These are phyloP conservation scores for Mycena metata DNA, from an alignment of 768 basidiomycete species.

Conservation along the genomic window DNA sequence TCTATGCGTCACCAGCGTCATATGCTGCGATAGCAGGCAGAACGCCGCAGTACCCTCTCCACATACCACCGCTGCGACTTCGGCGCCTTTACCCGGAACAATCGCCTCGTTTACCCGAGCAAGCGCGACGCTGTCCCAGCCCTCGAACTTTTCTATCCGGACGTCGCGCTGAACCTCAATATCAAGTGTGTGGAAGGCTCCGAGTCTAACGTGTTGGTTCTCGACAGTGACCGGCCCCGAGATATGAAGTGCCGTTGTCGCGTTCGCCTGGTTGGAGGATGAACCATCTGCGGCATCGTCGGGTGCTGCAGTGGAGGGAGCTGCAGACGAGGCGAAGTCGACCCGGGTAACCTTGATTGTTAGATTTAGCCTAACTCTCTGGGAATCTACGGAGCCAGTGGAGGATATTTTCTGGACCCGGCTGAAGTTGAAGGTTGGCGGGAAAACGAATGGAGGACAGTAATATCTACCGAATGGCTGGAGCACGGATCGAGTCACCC, in stretches of 20 bases:
- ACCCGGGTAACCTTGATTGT: conserved; percentile 86
- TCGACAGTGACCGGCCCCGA: conserved; percentile 89
- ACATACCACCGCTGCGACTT: conserved; percentile 95
- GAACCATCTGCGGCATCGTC: conserved; percentile 54
- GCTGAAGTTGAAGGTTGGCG: conserved; percentile 52
- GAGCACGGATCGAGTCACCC: conserved; percentile 88
- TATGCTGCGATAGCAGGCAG: conserved; percentile 95
- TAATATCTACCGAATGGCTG: conserved; percentile 78
- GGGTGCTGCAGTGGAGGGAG: conserved; percentile 62
- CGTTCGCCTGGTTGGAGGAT: conserved; percentile 46
- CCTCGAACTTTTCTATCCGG: conserved; percentile 85
- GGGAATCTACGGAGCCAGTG: conserved; percentile 95
- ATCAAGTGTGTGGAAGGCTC: conserved; percentile 95
- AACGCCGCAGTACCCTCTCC: conserved; percentile 97
- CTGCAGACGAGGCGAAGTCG: conserved; percentile 82
- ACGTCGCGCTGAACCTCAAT: conserved; percentile 93
- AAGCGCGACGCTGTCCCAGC: conserved; percentile 93
- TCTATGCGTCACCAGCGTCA: conserved; percentile 93
- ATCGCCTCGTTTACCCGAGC: conserved; percentile 89
- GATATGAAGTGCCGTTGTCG: conserved; percentile 82
- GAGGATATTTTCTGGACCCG: conserved; percentile 91
- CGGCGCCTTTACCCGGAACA: conserved; percentile 94
- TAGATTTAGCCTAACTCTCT: conserved; percentile 86
- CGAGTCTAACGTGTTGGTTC: conserved; percentile 91
- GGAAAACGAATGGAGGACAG: conserved; percentile 8